Conservation (phyloP, 2,329 filamentous ascomycete species). For the Epichloe sp. region DNA sequence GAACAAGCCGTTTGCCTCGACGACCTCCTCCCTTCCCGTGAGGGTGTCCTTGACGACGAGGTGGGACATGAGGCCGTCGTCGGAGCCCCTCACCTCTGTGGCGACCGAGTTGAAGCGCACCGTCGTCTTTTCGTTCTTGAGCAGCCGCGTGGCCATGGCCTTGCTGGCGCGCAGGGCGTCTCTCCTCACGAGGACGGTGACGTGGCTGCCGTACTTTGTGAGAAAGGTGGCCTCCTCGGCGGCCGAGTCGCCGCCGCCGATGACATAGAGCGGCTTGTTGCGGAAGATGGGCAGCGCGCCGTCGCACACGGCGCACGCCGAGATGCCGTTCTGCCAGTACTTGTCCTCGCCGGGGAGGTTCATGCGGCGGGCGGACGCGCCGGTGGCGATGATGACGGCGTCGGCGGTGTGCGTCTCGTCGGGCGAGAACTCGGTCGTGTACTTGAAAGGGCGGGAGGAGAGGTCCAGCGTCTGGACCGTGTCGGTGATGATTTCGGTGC, state of each 20-base stretch:
- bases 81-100: conserved; percentile 72
- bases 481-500: conserved; percentile 85
- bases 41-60: conserved; percentile 69
- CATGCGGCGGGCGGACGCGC: conserved; percentile 78
- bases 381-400: conserved; percentile 85
- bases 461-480: conserved; percentile 85
- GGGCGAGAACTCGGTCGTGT: conserved; percentile 82
- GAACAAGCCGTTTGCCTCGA: conserved; percentile 86
- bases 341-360: conserved; percentile 77
- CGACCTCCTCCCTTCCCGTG: conserved; percentile 65
- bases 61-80: conserved; percentile 77
- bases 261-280: conserved; percentile 89
- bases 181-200: conserved; percentile 82
- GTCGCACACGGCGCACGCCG: conserved; percentile 93
- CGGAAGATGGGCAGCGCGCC: conserved; percentile 95
- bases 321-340: conserved; percentile 97
- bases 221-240: conserved; percentile 96
- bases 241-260: conserved; percentile 91
- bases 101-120: conserved; percentile 77
- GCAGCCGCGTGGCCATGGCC: conserved; percentile 80
- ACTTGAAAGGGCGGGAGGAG: conserved; percentile 73
- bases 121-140: conserved; percentile 77
- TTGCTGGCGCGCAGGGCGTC: conserved; percentile 78
- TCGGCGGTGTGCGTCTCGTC: conserved; percentile 79
- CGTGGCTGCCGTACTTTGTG: conserved; percentile 92